Base-by-base conservation (phyloP, 768 basidiomycete genomes). In the Kondoa subrosea region DNA sequence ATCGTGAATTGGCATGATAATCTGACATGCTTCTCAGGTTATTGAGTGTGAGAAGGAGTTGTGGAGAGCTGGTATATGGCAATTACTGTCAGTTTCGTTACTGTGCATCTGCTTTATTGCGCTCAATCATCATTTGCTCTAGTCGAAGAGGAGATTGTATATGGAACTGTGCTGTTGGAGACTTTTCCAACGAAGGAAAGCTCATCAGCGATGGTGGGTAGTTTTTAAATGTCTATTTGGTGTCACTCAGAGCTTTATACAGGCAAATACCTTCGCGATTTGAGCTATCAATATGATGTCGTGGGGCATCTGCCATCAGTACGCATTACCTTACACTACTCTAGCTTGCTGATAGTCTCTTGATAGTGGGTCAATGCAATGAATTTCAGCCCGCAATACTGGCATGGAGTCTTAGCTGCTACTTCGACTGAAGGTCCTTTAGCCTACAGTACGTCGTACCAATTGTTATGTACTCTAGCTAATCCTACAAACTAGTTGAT, bases 21-120 rank as follows among this genome's bases (percentile, higher is more conserved):
- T 56, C 56, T 56, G 56, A 15, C 16, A 15, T 25, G 56, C 56
- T n/a, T n/a, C 15, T 15, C 26, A 75, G 56, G 40, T 75, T 4
- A 68, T 74, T 31, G 72, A 74, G 59, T 70, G 68, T 34, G 74
- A 75, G 69, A 30, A 69, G 21, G 72, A 74, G 62, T 34, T 73
- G 1, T 71, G 34, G 34, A 12, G 72, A 14, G 65, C 68, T 32
- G 71, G 73, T 0, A 65, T 58, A 0, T 74, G 71, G 72, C 15
- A 40, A 15, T 27, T 61, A 14, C 4, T 58, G 27, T 25, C 12
- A 29, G 31, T n/a, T n/a, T n/a, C n/a, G n/a, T 25, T 8, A 61
- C 4, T 61, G 8, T 61, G 26, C 25, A 25, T 16, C 31, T 31
- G 21, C 14, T 34, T 14, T 30, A 57, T 33, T 63, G 65, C 31